Percentiles rank a stretch among this genome's conserved stretches.
Evolutionary conservation across 176 grass and related monocot species (phyloP).

Genomic region (Puya raimondii): DNA sequence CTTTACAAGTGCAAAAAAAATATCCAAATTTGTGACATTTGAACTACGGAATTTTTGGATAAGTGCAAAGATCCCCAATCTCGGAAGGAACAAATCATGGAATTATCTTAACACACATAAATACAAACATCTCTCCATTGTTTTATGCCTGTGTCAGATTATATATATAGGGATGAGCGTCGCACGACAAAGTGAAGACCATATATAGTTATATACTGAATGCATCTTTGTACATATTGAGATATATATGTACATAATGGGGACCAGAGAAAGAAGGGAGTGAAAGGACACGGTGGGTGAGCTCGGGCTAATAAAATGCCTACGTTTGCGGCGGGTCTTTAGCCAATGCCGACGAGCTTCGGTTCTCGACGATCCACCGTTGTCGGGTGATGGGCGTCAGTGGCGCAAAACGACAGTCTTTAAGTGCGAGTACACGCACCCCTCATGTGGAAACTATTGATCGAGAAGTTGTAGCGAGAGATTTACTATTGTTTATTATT

Average conservation of each 20-base stretch:
- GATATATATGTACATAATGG: neutral
- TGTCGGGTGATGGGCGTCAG: neutral
- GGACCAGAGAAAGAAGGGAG: neutral
- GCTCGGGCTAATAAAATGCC: slow-evolving; percentile 10
- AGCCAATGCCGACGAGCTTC: neutral
- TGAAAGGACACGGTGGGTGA: neutral
- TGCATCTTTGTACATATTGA: neutral
- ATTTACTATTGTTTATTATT: neutral
- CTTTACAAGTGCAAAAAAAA: too few relatives aligned
- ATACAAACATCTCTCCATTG: slow-evolving; percentile 1
- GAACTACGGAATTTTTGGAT: slow-evolving; percentile 16
- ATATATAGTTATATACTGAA: neutral
- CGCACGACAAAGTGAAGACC: neutral
- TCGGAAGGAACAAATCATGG: neutral
- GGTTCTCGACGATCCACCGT: neutral
- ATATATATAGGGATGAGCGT: neutral
- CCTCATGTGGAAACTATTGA: slow-evolving; percentile 7
- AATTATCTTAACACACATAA: neutral
- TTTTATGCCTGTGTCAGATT: slow-evolving; percentile 12
- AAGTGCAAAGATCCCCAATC: neutral
- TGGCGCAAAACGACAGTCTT: neutral
- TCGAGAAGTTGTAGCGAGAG: neutral
- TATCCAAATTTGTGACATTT: too few relatives aligned
- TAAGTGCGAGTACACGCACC: neutral
- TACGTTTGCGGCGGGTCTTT: slow-evolving; percentile 26